Evolutionary conservation across 2,329 filamentous ascomycete genomes (phyloP), one percentile per base, ranked within the genome.

Genomic region (Exophiala phaeomuriformis): DNA sequence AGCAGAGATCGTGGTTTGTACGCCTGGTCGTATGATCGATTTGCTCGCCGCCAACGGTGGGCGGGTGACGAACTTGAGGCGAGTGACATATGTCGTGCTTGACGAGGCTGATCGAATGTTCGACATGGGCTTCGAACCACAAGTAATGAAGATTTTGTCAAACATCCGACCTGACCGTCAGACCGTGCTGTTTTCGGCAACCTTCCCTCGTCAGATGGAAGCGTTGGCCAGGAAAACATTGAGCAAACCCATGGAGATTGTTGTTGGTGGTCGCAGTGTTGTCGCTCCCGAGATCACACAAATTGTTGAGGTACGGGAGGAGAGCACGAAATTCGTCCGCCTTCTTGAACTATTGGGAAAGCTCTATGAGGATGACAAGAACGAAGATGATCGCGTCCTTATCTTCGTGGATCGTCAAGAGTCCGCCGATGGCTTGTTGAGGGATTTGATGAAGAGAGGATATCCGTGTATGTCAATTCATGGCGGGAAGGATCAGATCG

Each of bases 41-140:
- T 80, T 98, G 12, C 76, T 98, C 32, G 88, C 90, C 39, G 90
- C 90, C 48, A 98, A 97, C 67, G 85, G 88, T 61, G 91, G 91
- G n/a, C 83, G 90, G 58, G 90, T 97, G 6, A 95, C 91, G 8
- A 97, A 94, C 65, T 77, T 98, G 52, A 83, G 81, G 62, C 81
- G 93, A 59, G 88, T 95, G 8, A 93, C 89, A 0, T 98, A 97
- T 68, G 83, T 96, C 28, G 93, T 98, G 7, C 80, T 98, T 37
- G 93, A 98, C 67, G 93, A 98, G 72, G 93, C 93, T 45, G 93
- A 98, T 71, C 86, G 93, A 58, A 97, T 98, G 93, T 96, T 97
- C 67, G 93, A 98, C 69, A 97, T 98, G 93, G 93, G 93, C 9
- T 98, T 98, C 66, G 91, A 95, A 71, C 91, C 93, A 1, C 93